Conservation (phyloP, 805 yeast genomes). For the Candida takata region DNA sequence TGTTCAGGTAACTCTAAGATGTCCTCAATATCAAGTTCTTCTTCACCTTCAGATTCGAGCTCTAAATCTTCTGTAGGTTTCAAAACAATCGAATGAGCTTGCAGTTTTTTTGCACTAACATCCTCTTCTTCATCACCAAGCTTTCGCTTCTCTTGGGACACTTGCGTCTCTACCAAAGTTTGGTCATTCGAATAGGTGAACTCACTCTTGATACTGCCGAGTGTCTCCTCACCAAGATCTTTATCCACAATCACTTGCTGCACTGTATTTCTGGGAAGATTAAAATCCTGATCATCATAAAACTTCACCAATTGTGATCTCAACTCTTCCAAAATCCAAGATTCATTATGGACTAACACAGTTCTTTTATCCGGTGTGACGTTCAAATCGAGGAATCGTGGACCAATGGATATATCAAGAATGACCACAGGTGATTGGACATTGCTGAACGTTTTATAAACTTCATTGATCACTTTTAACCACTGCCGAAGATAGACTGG, state of each 20-base stretch:
- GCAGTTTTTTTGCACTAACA: not conserved
- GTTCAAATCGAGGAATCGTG: conserved; percentile 65
- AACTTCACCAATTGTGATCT: conserved; percentile 41
- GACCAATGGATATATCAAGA: conserved; percentile 48
- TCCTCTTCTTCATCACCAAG: not conserved
- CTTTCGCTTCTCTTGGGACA: conserved; percentile 3
- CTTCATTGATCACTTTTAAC: conserved; percentile 58
- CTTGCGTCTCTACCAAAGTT: conserved; percentile 1
- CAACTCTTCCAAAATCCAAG: conserved; percentile 46
- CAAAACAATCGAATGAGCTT: not conserved
- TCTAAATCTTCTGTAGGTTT: too few species aligned
- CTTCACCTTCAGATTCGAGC: not conserved
- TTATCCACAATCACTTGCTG: conserved; percentile 3
- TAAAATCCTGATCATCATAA: conserved; percentile 35
- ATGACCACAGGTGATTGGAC: conserved; percentile 69
- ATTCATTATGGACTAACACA: conserved; percentile 62
- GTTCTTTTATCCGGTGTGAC: conserved; percentile 88
- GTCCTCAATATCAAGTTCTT: not conserved
- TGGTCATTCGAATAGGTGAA: not conserved
- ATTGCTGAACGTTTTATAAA: conserved; percentile 63
- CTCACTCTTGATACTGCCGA: not conserved
- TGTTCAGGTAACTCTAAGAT: too few species aligned
- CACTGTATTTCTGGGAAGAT: conserved; percentile 15
- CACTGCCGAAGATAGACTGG: conserved; percentile 60
- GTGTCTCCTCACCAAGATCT: conserved; percentile 4